Conservation (phyloP, 345 rosid genomes). For the Erodium maritimum region DNA sequence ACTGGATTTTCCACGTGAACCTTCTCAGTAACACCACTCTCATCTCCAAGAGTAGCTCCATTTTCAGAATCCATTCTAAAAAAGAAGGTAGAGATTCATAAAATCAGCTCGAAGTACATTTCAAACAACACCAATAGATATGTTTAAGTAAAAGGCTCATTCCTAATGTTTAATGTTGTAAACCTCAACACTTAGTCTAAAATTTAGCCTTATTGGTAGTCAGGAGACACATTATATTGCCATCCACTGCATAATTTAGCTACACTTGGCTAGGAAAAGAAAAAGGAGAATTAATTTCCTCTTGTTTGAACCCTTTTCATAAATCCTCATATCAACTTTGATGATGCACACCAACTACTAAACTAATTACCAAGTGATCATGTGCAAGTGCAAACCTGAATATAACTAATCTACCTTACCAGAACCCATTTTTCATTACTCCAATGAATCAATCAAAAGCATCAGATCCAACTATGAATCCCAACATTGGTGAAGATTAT, state of each 20-base stretch:
- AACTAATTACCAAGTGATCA: background rate
- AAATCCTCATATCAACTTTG: no score
- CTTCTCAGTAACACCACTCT: constrained; percentile 19
- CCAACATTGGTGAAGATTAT: no score
- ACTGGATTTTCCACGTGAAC: constrained; percentile 19
- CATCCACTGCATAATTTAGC: background rate
- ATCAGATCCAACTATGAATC: background rate
- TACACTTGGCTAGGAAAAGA: no score
- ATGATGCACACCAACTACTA: no score
- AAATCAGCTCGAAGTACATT: background rate
- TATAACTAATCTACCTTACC: background rate
- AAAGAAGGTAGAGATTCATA: background rate
- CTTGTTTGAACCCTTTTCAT: background rate
- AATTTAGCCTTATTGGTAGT: no score
- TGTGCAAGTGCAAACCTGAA: background rate
- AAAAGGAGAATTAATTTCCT: background rate
- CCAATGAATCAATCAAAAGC: background rate
- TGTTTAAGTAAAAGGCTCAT: background rate
- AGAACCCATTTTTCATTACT: background rate
- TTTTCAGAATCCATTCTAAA: constrained; percentile 54
- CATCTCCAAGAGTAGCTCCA: constrained; percentile 23
- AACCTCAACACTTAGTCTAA: no score
- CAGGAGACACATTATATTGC: background rate
- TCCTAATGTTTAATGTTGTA: background rate
- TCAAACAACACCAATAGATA: background rate